These are phyloP conservation scores for Talaromyces trachyspermus DNA, from an alignment of 495 filamentous ascomycete genomes.

Conservation along the genomic window DNA sequence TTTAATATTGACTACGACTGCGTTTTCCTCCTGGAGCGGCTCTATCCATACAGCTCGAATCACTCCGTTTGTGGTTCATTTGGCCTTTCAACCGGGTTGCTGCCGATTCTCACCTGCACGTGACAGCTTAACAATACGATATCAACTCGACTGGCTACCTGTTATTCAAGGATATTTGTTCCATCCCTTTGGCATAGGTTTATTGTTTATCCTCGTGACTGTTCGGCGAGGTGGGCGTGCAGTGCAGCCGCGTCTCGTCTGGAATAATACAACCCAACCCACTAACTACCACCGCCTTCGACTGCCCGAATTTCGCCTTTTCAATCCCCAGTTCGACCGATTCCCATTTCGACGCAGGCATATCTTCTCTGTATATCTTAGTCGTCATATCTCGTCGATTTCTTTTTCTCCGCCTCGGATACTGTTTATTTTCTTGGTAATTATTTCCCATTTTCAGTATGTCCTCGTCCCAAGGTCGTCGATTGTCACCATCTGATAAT, in stretches of 20 bases:
- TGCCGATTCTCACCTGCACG: not conserved
- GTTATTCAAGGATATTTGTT: not conserved
- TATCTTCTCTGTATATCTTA: conserved; percentile 9
- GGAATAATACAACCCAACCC: not conserved
- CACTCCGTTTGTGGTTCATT: not conserved
- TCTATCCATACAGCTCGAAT: no score
- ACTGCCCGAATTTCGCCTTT: conserved; percentile 9
- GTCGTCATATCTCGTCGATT: not conserved
- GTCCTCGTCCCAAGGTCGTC: not conserved
- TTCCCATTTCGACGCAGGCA: conserved; percentile 9
- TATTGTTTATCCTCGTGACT: conserved; percentile 15
- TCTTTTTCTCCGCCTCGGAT: conserved; percentile 1
- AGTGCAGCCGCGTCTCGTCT: conserved; percentile 31
- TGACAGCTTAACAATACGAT: no score
- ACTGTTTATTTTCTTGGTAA: conserved; percentile 1
- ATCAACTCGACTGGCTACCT: no score
- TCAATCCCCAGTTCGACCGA: not conserved
- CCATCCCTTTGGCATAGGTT: not conserved
- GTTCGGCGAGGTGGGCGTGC: conserved; percentile 31
- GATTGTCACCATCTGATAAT: not conserved
- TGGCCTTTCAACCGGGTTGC: conserved; percentile 1
- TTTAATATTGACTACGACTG: no score
- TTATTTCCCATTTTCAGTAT: conserved; percentile 1
- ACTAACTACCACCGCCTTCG: conserved; percentile 2
- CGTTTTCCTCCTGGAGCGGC: no score